Conservation (phyloP, 768 basidiomycete species). For the Tephrocybe sp. region DNA sequence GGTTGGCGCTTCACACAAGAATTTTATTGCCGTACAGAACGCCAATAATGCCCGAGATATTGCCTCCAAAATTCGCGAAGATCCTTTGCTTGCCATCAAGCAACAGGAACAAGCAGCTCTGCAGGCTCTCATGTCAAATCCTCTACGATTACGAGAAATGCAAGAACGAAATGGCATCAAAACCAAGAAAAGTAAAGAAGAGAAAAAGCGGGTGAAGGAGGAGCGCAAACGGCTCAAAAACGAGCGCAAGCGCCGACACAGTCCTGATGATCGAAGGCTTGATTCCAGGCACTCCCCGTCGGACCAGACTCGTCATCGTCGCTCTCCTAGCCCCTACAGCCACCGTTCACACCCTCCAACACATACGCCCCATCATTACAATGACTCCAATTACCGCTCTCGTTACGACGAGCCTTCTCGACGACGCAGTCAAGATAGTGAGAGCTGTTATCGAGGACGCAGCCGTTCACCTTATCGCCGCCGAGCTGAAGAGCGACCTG, state of each 20-base stretch:
- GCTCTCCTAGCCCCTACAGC: slow-evolving; percentile 43
- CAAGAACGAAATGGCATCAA: slow-evolving; percentile 81
- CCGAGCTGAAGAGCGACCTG: slow-evolving; percentile 26
- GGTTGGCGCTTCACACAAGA: slow-evolving; percentile 87
- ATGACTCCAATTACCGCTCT: slow-evolving; percentile 20
- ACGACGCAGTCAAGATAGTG: slow-evolving; percentile 23
- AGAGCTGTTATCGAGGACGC: slow-evolving; percentile 30
- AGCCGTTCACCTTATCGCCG: slow-evolving; percentile 28
- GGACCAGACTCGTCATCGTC: slow-evolving; percentile 38
- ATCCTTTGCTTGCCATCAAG: slow-evolving; percentile 96
- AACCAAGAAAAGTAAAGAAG: slow-evolving; percentile 73
- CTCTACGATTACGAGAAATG: slow-evolving; percentile 77
- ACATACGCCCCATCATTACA: slow-evolving; percentile 23
- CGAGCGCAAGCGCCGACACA: slow-evolving; percentile 31
- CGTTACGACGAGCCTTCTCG: slow-evolving; percentile 28
- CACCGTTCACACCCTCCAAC: slow-evolving; percentile 49
- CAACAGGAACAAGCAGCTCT: slow-evolving; percentile 95
- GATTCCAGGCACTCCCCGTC: slow-evolving; percentile 23
- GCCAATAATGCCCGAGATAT: slow-evolving; percentile 88
- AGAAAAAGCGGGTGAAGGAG: slow-evolving; percentile 50
- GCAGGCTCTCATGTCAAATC: slow-evolving; percentile 82
- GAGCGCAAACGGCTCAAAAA: slow-evolving; percentile 42
- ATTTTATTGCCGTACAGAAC: slow-evolving; percentile 92
- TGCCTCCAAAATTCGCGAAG: slow-evolving; percentile 92
- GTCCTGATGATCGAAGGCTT: slow-evolving; percentile 12